Base-by-base conservation (phyloP, 305 asterid species). In the Andrographis paniculata region DNA sequence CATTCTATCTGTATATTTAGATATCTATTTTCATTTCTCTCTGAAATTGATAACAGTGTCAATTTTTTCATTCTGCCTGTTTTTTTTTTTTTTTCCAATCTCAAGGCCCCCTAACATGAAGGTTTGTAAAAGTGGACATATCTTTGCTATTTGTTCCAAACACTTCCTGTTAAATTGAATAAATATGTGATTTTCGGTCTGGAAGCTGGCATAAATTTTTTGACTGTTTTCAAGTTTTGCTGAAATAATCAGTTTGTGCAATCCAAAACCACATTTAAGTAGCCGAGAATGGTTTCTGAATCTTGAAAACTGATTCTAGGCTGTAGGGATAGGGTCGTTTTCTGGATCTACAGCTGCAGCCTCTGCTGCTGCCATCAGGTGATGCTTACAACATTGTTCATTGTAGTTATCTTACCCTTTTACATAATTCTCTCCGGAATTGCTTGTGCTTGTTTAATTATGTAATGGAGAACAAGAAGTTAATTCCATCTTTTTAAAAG, bases 361-460 rank as follows among this genome's bases (percentile, higher is more conserved):
- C 42, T 76, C 97, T 60, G 95, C 97, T 51, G 93, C 91, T 67
- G 85, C 97, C 62, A 78, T 89, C 68, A 85, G 95, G 97, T 85
- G 44, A 72, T 42, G n/a, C n/a, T n/a, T n/a, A n/a, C n/a, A n/a
- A n/a, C n/a, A n/a, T n/a, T n/a, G n/a, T n/a, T n/a, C n/a, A n/a
- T n/a, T n/a, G n/a, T n/a, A n/a, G n/a, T n/a, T n/a, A 47, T 17
- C 48, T 51, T 37, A 22, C 39, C 48, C 58, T 48, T 50, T 24
- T 48, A 50, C 52, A 43, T 4, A 38, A 45, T 24, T 42, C 45
- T 59, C 45, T 50, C 51, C 14, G 1, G 8, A 61, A 30, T 22
- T n/a, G 47, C 20, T 40, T 27, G 50, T 28, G 42, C 24, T 6
- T 35, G 14, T 17, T 31, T 4, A 0, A 17, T 18, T 47, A n/a